Percentiles rank a stretch among this genome's conserved stretches.
Evolutionary conservation across 805 yeast species (phyloP).

Genomic region (Candida khao-thaluensis): DNA sequence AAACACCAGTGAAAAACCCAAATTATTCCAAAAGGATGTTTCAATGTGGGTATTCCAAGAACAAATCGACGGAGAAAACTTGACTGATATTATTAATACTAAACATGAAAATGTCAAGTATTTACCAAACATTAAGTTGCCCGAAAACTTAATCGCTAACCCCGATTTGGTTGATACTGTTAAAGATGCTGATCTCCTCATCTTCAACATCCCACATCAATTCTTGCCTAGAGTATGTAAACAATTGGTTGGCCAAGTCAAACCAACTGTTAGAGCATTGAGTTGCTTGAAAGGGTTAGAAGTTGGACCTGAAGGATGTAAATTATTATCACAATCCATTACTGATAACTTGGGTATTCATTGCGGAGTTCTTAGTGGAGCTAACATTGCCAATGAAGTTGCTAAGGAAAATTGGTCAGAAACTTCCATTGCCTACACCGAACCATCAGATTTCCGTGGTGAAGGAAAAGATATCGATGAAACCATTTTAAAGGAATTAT

Average conservation of each 20-base stretch:
- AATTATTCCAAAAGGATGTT: conserved; percentile 69
- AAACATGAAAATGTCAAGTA: conserved; percentile 93
- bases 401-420: conserved; percentile 96
- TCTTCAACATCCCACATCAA: conserved; percentile 97
- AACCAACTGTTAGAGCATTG: conserved; percentile 75
- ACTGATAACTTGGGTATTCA: conserved; percentile 77
- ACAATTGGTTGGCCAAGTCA: conserved; percentile 75
- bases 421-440: conserved; percentile 89
- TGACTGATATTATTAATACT: conserved; percentile 88
- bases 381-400: conserved; percentile 95
- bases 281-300: conserved; percentile 96
- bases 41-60: conserved; percentile 98
- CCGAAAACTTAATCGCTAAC: conserved; percentile 82
- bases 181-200: conserved; percentile 76
- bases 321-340: conserved; percentile 75
- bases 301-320: conserved; percentile 81
- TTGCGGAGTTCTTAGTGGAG: conserved; percentile 97
- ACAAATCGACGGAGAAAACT: conserved; percentile 66
- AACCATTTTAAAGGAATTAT: conserved; percentile 68
- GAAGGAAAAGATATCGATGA: conserved; percentile 72
- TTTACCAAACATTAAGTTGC: conserved; percentile 84
- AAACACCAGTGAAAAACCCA: conserved; percentile 70
- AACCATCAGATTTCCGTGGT: conserved; percentile 68
- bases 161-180: conserved; percentile 80
- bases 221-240: conserved; percentile 75